Evolutionary conservation across 2,329 filamentous ascomycete genomes (phyloP).

Genomic region (Cryphonectria nitschkei): DNA sequence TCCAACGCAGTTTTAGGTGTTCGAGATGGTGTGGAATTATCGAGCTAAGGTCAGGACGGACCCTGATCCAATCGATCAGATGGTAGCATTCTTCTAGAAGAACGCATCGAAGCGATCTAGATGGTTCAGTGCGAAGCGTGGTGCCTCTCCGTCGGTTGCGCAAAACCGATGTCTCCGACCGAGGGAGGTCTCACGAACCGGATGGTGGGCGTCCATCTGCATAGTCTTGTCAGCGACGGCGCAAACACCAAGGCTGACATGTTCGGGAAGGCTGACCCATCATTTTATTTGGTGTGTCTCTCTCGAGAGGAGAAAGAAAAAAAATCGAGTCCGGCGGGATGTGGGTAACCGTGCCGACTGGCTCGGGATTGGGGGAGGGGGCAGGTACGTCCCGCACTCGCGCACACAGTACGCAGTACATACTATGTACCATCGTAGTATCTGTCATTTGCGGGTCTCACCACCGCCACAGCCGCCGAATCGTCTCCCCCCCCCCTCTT

Average conservation of each 20-base stretch:
- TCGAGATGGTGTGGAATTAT: neutral
- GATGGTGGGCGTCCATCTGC: neutral
- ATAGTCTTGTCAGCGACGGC: too few species aligned
- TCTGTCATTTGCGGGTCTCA: neutral
- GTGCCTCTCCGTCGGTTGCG: neutral
- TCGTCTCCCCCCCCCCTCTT: neutral
- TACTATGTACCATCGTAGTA: neutral
- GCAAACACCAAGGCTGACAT: neutral
- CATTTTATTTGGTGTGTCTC: neutral
- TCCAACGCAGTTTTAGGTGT: neutral
- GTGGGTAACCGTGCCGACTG: neutral
- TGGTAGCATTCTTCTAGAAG: constrained; percentile 12
- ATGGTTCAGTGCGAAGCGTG: neutral
- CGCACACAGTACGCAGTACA: neutral
- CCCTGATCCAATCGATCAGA: constrained; percentile 6
- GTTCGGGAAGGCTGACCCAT: neutral
- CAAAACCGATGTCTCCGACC: neutral
- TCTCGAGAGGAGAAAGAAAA: too few species aligned
- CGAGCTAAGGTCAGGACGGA: neutral
- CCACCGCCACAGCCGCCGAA: constrained; percentile 3
- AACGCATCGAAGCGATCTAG: constrained; percentile 5
- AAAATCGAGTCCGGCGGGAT: neutral
- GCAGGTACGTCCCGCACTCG: neutral
- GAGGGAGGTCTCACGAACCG: neutral
- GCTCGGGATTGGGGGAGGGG: neutral